These are phyloP conservation scores for Diaporthe ilicicola DNA, from an alignment of 2,329 filamentous ascomycete genomes.

Conservation along the genomic window DNA sequence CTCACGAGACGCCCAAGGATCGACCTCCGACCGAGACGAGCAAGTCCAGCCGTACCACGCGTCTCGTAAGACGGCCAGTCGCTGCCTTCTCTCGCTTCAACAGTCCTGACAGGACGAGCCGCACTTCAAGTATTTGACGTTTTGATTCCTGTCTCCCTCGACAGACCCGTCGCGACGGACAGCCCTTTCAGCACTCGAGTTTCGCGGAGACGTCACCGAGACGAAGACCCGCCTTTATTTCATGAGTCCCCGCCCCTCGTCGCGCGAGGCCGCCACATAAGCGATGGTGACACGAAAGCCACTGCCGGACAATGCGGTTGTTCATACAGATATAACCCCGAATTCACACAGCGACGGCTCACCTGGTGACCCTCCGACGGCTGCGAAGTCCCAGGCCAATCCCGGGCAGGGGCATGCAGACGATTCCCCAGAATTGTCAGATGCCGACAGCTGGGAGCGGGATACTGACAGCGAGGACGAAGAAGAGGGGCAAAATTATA, in stretches of 20 bases:
- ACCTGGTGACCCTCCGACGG: conserved; percentile 22
- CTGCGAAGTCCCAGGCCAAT: not conserved
- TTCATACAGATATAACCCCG: conserved; percentile 38
- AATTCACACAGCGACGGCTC: conserved; percentile 40
- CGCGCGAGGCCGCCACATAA: conserved; percentile 33
- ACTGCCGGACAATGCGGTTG: conserved; percentile 41
- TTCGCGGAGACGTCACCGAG: not conserved
- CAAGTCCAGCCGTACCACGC: not conserved
- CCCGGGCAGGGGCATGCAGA: not conserved
- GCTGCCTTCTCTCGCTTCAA: not conserved
- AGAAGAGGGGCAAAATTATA: not conserved
- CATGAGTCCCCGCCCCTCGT: conserved; percentile 3
- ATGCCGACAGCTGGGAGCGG: conserved; percentile 33
- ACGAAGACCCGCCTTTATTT: not conserved
- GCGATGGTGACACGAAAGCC: conserved; percentile 54
- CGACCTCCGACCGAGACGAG: not conserved
- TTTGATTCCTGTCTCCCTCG: no score
- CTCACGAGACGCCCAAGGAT: not conserved
- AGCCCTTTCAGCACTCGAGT: not conserved
- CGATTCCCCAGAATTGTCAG: conserved; percentile 29
- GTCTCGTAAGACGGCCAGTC: not conserved
- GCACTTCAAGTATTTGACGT: not conserved
- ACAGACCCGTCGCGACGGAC: not conserved
- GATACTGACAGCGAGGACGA: conserved; percentile 28
- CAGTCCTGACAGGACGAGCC: not conserved